Evolutionary conservation across 1,139 yeast species (phyloP).

Genomic region (Arxiozyma bovina): DNA sequence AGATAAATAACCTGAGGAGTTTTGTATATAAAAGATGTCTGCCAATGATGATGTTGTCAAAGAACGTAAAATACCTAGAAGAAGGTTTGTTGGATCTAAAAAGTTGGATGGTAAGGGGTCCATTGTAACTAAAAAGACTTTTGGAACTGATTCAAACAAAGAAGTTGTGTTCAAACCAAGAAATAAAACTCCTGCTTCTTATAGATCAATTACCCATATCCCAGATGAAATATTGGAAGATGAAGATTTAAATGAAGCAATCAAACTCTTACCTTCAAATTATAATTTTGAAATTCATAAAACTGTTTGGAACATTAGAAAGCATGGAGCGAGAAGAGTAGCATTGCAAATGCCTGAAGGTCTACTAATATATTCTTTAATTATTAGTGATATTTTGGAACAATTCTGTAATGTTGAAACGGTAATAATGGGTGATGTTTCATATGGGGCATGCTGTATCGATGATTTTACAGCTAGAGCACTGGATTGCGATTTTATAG

Average conservation of each 20-base stretch:
- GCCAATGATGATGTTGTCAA: neutral
- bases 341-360: constrained; percentile 99
- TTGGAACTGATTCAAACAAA: constrained; percentile 13
- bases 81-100: constrained; percentile 40
- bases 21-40: neutral
- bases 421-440: constrained; percentile 96
- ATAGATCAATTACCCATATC: constrained; percentile 73
- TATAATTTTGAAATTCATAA: constrained; percentile 94
- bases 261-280: constrained; percentile 72
- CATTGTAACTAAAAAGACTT: constrained; percentile 2
- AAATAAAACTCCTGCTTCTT: constrained; percentile 26
- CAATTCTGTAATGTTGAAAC: constrained; percentile 86
- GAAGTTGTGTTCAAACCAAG: constrained; percentile 29
- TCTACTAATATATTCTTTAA: constrained; percentile 71
- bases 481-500: constrained; percentile 84
- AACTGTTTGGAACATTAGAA: constrained; percentile 85
- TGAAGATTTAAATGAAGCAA: constrained; percentile 70
- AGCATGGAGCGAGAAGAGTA: constrained; percentile 63
- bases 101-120: constrained; percentile 13
- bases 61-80: constrained; percentile 25
- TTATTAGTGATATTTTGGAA: constrained; percentile 81
- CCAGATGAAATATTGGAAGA: constrained; percentile 80
- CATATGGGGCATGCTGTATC: constrained; percentile 97
- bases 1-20: neutral
- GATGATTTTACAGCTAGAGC: constrained; percentile 94